phyloP scores from a whole-genome alignment of 2,329 filamentous ascomycete species.

The Xylariaceae sp. region DNA sequence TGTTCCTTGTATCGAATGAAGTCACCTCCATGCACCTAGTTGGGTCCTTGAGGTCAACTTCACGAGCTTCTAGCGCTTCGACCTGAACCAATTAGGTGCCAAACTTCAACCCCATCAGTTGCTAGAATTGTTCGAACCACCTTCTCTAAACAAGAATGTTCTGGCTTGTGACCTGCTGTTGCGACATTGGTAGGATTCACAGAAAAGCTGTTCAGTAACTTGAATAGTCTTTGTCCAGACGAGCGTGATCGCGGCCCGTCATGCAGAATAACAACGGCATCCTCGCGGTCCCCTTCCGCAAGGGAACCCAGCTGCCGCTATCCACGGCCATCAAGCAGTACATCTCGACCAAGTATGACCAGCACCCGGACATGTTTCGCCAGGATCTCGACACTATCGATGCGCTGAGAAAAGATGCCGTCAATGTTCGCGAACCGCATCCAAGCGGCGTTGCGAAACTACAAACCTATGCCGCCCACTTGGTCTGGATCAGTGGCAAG shows the following conservation, averaged over 20 bases:
- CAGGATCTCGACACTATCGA: conserved; percentile 83
- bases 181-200: neutral
- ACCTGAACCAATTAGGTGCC: neutral
- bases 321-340: conserved; percentile 84
- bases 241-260: neutral
- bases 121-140: neutral
- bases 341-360: conserved; percentile 97
- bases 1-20: neutral
- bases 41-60: neutral
- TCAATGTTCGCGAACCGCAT: conserved; percentile 84
- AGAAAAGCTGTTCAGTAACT: conserved; percentile 1
- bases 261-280: conserved; percentile 53
- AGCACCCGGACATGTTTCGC: conserved; percentile 94
- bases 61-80: neutral
- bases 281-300: conserved; percentile 81
- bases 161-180: neutral
- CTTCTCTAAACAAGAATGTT: conserved; percentile 3
- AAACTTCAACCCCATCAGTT: neutral
- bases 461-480: conserved; percentile 85
- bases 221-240: neutral
- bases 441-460: conserved; percentile 80
- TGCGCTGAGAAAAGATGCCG: conserved; percentile 73
- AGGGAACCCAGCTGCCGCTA: conserved; percentile 72
- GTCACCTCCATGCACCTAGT: neutral
- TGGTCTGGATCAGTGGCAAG: conserved; percentile 90